Evolutionary conservation across 306 rosid species (phyloP).

Genomic region (Medicago ruthenica): DNA sequence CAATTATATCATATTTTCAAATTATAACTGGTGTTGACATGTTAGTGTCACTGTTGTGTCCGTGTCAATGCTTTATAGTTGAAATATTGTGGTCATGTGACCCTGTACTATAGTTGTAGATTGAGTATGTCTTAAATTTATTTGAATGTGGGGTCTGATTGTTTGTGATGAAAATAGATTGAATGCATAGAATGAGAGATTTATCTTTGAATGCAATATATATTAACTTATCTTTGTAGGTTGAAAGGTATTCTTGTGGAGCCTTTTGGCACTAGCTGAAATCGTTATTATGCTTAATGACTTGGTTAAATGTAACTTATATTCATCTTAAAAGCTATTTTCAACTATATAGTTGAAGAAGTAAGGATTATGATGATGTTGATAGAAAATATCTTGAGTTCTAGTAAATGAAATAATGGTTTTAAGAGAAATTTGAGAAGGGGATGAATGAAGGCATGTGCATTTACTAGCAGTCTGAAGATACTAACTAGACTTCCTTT

Average conservation of each 20-base stretch:
- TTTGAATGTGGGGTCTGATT: slow-evolving; percentile 20
- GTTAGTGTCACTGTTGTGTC: neutral
- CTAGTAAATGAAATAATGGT: neutral
- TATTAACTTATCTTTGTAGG: neutral
- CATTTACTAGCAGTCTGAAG: slow-evolving; percentile 1
- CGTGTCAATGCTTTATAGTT: no score
- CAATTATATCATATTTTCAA: no score
- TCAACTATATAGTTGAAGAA: neutral
- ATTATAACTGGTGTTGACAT: neutral
- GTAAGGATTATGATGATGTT: neutral
- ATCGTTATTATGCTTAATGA: neutral
- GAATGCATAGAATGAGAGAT: slow-evolving; percentile 1
- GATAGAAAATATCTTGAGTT: neutral
- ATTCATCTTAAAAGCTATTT: slow-evolving; percentile 16
- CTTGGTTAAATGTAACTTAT: neutral
- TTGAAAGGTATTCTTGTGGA: slow-evolving; percentile 11
- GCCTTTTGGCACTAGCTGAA: neutral
- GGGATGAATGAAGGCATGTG: neutral
- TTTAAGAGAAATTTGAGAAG: neutral
- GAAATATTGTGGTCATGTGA: neutral
- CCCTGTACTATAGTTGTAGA: slow-evolving; percentile 8
- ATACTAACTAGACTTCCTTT: neutral
- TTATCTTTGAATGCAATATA: neutral
- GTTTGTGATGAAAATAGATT: neutral
- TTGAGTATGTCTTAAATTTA: slow-evolving; percentile 5